Evolutionary conservation across 192 early-diverging fungal species (phyloP).

Genomic region (Coemansia aciculifera): DNA sequence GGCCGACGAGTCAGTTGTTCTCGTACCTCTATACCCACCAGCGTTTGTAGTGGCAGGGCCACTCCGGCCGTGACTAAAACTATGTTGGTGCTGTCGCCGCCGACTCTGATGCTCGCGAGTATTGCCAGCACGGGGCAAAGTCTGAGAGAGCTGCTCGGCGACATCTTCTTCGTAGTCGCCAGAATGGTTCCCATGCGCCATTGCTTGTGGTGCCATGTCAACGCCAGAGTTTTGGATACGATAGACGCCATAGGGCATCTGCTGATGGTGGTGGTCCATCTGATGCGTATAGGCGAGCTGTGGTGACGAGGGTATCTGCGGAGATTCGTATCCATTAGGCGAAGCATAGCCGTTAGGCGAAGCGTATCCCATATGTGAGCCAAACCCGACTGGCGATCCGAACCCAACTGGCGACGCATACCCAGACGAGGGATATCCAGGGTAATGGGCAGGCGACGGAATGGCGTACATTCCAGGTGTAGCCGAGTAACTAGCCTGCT

Average conservation of each 20-base stretch:
- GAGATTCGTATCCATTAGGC: slow-evolving; percentile 14
- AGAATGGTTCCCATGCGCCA: neutral
- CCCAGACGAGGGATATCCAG: slow-evolving; percentile 17
- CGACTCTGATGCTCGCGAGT: neutral
- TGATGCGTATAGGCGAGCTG: slow-evolving; percentile 22
- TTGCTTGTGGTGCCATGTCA: neutral
- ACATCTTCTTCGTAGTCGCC: slow-evolving; percentile 5
- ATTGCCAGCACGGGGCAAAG: neutral
- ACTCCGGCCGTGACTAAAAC: neutral
- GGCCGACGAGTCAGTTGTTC: neutral
- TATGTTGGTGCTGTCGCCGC: slow-evolving; percentile 3
- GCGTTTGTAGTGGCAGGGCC: slow-evolving; percentile 5
- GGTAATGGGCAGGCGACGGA: slow-evolving; percentile 13
- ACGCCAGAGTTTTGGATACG: neutral
- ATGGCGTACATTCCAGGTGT: slow-evolving; percentile 16
- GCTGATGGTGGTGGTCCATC: neutral
- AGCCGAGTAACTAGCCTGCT: neutral
- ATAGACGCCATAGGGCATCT: neutral
- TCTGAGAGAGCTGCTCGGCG: neutral
- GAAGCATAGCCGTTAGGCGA: slow-evolving; percentile 28
- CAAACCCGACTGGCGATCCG: slow-evolving; percentile 26
- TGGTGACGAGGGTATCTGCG: slow-evolving; percentile 27
- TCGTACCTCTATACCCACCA: slow-evolving; percentile 20
- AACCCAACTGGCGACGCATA: slow-evolving; percentile 17
- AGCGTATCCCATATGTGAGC: slow-evolving; percentile 17